Percentiles rank a stretch among this genome's conserved stretches.
These are phyloP conservation scores for Biscogniauxia mediterranea DNA, from an alignment of 2,329 filamentous ascomycete genomes.

Conservation along the genomic window DNA sequence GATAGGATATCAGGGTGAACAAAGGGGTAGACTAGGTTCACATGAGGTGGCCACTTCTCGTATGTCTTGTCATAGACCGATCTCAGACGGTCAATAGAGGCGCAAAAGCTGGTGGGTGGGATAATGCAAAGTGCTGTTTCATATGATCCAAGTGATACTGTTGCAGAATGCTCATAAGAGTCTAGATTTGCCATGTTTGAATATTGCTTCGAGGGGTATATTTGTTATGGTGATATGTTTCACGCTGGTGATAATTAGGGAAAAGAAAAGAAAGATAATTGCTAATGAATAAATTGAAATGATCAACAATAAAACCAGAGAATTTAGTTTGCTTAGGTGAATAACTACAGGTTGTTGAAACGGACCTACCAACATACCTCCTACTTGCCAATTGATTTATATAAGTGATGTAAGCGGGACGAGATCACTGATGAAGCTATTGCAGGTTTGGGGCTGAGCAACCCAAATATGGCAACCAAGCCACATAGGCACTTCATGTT, in stretches of 20 bases:
- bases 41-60: constrained; percentile 62
- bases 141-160: constrained; percentile 38
- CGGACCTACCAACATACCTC: too few relatives aligned
- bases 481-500: neutral
- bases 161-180: neutral
- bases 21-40: constrained; percentile 68
- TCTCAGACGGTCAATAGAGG: constrained; percentile 52
- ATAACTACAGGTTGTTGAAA: too few relatives aligned
- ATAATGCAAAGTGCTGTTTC: constrained; percentile 62
- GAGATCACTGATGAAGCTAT: neutral
- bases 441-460: neutral
- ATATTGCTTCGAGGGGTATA: neutral
- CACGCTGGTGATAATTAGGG: too few relatives aligned
- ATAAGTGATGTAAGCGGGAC: too few relatives aligned
- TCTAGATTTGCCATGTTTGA: constrained; percentile 19
- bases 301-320: too few relatives aligned
- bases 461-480: neutral
- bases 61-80: constrained; percentile 62
- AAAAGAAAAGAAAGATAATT: too few relatives aligned
- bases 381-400: too few relatives aligned
- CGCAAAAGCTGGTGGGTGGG: constrained; percentile 48
- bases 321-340: too few relatives aligned
- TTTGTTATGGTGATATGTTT: too few relatives aligned
- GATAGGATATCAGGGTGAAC: constrained; percentile 47
- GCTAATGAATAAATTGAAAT: too few relatives aligned